phyloP scores from a whole-genome alignment of 1,284 basidiomycete genomes.

The Malassezia nana region DNA sequence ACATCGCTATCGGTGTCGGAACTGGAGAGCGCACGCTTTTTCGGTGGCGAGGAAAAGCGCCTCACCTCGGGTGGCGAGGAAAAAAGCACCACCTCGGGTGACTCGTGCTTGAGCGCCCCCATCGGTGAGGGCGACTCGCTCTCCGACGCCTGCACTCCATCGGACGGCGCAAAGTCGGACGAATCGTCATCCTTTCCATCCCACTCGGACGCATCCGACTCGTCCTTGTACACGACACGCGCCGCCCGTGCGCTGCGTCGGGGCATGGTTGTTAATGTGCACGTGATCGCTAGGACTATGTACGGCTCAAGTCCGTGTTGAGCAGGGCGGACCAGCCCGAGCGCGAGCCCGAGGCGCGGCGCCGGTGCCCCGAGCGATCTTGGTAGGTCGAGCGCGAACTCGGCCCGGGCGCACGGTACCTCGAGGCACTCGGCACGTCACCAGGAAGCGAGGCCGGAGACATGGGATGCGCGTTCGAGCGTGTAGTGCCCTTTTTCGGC shows the following conservation, averaged over 20 bases:
- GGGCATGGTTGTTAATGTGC: not conserved
- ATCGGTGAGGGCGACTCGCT: not conserved
- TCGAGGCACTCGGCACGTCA: not conserved
- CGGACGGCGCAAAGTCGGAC: not conserved
- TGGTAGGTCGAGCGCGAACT: not conserved
- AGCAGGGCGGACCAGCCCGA: constrained; percentile 15
- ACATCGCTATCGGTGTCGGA: constrained; percentile 10
- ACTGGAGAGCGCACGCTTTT: not conserved
- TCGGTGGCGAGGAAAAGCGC: too few species aligned
- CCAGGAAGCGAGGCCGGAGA: not conserved
- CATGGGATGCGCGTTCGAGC: not conserved
- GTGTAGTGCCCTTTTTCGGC: not conserved
- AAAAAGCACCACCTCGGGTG: not conserved
- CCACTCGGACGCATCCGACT: constrained; percentile 3
- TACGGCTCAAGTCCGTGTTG: not conserved
- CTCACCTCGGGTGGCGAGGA: too few species aligned
- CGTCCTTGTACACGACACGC: constrained; percentile 1
- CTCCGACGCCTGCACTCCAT: not conserved
- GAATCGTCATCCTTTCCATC: not conserved
- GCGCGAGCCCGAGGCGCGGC: not conserved
- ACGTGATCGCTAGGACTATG: too few species aligned
- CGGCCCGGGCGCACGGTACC: not conserved
- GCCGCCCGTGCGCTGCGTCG: not conserved
- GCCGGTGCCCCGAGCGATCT: not conserved
- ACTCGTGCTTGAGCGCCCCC: not conserved